Percentiles rank a stretch among this genome's conserved stretches.
These are phyloP conservation scores for Eleusine coracana DNA, from an alignment of 176 grass and related monocot genomes.

Conservation along the genomic window DNA sequence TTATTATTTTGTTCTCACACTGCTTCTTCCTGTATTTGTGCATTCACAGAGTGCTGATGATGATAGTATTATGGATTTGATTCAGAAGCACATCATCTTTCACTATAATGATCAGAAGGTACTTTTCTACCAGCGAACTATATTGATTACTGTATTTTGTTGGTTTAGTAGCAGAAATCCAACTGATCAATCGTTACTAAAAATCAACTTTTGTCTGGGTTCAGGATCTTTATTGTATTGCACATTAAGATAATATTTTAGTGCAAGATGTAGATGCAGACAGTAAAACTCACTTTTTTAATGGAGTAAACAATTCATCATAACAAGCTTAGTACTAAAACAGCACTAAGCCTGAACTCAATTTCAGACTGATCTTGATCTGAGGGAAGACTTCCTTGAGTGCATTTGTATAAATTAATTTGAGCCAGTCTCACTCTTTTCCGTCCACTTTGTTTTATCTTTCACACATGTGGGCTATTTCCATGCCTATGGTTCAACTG, in stretches of 20 bases:
- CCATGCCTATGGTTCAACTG: not conserved
- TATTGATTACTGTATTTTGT: constrained; percentile 21
- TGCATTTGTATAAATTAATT: constrained; percentile 1
- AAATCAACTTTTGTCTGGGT: not conserved
- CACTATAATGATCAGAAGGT: constrained; percentile 84
- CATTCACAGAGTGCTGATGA: constrained; percentile 61
- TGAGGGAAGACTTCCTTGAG: constrained; percentile 11
- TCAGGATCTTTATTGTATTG: not conserved
- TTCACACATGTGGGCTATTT: not conserved
- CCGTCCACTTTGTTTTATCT: not conserved
- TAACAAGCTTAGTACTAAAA: not conserved
- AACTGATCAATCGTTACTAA: constrained; percentile 4
- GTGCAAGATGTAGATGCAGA: not conserved
- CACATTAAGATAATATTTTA: not conserved
- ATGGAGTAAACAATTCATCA: constrained; percentile 19
- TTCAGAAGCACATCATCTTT: constrained; percentile 75
- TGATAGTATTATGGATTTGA: constrained; percentile 78
- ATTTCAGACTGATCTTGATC: not conserved
- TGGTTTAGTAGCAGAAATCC: constrained; percentile 5
- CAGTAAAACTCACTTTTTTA: not conserved
- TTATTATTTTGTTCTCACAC: constrained; percentile 25
- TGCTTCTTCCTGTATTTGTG: constrained; percentile 34
- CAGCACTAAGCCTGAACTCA: not conserved
- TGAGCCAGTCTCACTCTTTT: constrained; percentile 3
- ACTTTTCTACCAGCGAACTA: constrained; percentile 26